phyloP scores from a whole-genome alignment of 2,329 filamentous ascomycete species.

The Endoconidiophora polonica region DNA sequence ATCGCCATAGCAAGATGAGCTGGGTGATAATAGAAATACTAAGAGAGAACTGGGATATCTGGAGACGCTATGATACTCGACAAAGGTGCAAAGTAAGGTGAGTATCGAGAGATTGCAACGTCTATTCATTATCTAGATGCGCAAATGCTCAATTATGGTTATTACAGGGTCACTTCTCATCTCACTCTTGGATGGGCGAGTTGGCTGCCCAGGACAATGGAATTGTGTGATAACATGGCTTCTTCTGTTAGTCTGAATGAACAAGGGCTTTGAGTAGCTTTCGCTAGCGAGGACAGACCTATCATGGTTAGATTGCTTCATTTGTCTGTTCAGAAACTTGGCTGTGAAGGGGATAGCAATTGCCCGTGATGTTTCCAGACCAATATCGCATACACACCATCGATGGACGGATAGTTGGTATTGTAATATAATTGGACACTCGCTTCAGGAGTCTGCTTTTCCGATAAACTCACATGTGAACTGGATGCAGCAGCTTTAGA shows the following conservation, averaged over 20 bases:
- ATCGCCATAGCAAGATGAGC: conserved; percentile 1
- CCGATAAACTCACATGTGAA: no score
- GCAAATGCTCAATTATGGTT: background rate
- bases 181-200: background rate
- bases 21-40: background rate
- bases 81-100: no score
- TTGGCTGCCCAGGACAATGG: no score
- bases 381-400: background rate
- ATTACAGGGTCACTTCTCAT: background rate
- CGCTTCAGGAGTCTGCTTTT: conserved; percentile 1
- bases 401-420: no score
- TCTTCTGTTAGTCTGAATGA: no score
- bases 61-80: no score
- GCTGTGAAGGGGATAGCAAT: background rate
- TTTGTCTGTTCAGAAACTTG: no score
- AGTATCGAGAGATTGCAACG: background rate
- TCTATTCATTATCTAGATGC: background rate
- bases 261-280: no score
- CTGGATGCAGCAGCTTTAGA: background rate
- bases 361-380: background rate
- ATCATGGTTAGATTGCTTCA: no score
- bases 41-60: background rate
- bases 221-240: no score
- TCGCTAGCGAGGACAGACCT: no score
- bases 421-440: background rate